Evolutionary conservation across 305 asterid species (phyloP).

Genomic region (Fraxinus floribunda): DNA sequence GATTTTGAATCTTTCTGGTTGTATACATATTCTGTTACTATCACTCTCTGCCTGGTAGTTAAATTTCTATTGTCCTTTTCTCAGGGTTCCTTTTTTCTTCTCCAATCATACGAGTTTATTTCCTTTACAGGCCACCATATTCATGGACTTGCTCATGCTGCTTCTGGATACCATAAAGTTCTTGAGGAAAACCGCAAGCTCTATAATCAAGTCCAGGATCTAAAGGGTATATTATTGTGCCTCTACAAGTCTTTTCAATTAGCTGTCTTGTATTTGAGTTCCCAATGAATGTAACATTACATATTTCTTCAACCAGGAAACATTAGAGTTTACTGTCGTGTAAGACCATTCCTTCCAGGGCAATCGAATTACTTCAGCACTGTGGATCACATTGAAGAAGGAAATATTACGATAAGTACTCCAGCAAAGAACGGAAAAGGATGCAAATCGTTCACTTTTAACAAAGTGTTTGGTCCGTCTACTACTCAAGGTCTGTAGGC

Average conservation of each 20-base stretch:
- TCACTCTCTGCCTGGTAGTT: not conserved
- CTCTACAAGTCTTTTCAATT: not conserved
- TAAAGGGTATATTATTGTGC: constrained; percentile 57
- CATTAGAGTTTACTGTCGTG: constrained; percentile 95
- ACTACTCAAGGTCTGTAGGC: constrained; percentile 77
- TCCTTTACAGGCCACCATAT: constrained; percentile 60
- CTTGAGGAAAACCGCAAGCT: constrained; percentile 95
- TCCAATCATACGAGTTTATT: not conserved
- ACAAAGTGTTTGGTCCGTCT: constrained; percentile 90
- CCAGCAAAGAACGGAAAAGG: constrained; percentile 71
- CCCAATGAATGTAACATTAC: not conserved
- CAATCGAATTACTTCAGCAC: constrained; percentile 49
- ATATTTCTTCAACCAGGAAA: constrained; percentile 58
- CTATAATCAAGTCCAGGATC: constrained; percentile 98
- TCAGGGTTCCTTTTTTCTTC: not conserved
- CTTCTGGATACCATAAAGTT: constrained; percentile 94
- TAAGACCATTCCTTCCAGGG: constrained; percentile 81
- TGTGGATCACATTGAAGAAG: constrained; percentile 88
- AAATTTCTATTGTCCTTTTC: not conserved
- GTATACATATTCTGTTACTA: constrained; percentile 1
- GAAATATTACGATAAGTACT: constrained; percentile 66
- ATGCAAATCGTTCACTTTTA: constrained; percentile 71
- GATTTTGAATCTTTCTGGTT: constrained; percentile 14
- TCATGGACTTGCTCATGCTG: constrained; percentile 92
- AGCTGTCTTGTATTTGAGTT: constrained; percentile 17